Base-by-base conservation (phyloP, 148 eudicot species). In the Chenopodium berlandieri region DNA sequence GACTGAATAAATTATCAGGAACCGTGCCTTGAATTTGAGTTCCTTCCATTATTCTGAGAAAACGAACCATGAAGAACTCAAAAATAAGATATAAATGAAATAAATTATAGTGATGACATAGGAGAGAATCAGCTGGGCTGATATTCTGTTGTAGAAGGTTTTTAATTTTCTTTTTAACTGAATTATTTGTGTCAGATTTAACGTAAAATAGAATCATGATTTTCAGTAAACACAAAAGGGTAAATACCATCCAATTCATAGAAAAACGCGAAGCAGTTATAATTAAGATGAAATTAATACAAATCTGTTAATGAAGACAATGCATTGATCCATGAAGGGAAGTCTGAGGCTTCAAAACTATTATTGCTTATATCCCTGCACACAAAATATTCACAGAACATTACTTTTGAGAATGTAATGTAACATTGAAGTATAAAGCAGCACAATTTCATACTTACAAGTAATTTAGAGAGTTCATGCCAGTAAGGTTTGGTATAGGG, bases 311-410 rank as follows among this genome's bases (percentile, higher is more conserved):
- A 84, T 52, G 93, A 86, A n/a, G 84, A 78, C 70, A 91, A 83
- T 60, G 85, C 79, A 46, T 86, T 73, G 82, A 93, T 71, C 94
- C 92, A 91, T 2, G 87, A 80, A 11, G 94, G 95, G 69, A 88
- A 48, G 72, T 89, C 87, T 31, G 97, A 68, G 40, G 63, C 48
- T 1, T 81, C 88, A 78, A 91, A 93, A 80, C 86, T 83, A 81
- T 91, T 93, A 82, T 93, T 91, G 88, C 94, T 91, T 86, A 91
- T 73, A 80, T 93, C 93, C 89, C 97, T 94, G 92, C 87, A 85
- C 82, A 56, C n/a, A 54, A 50, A 77, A 50, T 64, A 77, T 75
- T 62, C 40, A 22, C 32, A 16, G 64, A 10, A 20, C 64, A 31
- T 62, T 17, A 73, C 5, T 37, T 37, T 37, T 37, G 7, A 37